Percentiles rank a stretch among this genome's conserved stretches.
Evolutionary conservation across 352 stramenopile species (phyloP).

Genomic region (Globisporangium splendens): DNA sequence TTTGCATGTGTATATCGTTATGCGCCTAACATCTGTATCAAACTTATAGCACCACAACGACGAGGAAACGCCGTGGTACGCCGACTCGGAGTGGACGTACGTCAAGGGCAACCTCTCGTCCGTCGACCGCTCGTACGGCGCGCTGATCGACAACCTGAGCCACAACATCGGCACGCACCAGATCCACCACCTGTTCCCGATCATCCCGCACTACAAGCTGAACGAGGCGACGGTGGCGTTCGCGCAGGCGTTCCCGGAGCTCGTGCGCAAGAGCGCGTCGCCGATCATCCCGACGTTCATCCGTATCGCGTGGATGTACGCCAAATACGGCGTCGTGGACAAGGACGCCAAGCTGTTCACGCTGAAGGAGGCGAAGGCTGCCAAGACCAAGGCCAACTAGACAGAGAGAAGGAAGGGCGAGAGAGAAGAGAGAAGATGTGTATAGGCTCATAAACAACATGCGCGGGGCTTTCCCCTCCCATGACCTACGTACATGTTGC

Average conservation of each 20-base stretch:
- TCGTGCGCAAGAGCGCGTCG: conserved; percentile 65
- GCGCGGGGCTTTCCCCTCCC: too few species aligned
- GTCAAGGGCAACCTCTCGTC: conserved; percentile 82
- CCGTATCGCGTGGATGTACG: conserved; percentile 57
- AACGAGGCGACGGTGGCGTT: conserved; percentile 59
- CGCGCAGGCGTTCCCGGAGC: conserved; percentile 61
- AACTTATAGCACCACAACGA: conserved; percentile 66
- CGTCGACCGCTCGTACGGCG: conserved; percentile 76
- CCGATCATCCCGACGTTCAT: conserved; percentile 68
- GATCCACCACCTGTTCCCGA: conserved; percentile 84
- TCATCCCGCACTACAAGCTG: conserved; percentile 86
- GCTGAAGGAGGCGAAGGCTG: conserved; percentile 51
- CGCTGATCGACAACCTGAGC: conserved; percentile 78
- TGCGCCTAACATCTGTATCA: too few species aligned
- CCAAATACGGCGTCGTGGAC: conserved; percentile 68
- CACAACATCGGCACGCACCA: conserved; percentile 88
- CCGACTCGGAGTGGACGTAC: conserved; percentile 81
- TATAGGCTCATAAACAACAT: too few species aligned
- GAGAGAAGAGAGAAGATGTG: too few species aligned
- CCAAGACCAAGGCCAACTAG: conserved; percentile 22
- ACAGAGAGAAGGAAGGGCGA: neutral
- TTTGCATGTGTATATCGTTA: too few species aligned
- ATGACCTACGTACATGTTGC: too few species aligned
- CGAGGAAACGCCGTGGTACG: conserved; percentile 81
- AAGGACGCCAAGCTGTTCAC: conserved; percentile 62